Base-by-base conservation (phyloP, 371 early-diverging fungal genomes). In the Nosema granulosis region DNA sequence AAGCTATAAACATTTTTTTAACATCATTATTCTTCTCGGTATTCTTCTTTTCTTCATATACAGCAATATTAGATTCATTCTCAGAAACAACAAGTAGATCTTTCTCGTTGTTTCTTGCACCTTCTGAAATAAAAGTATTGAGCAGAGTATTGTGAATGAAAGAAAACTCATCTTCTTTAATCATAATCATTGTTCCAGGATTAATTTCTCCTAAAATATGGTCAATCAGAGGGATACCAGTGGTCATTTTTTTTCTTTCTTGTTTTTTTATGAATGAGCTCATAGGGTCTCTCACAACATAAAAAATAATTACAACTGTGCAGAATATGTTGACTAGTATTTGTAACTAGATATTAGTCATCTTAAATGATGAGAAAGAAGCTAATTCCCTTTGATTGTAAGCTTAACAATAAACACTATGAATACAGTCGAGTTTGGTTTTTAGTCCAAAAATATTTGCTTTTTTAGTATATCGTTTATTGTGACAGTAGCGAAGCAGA, bases 1-100 rank as follows among this genome's bases (percentile, higher is more conserved):
- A 73, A n/a, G 74, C 74, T 34, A 73, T 73, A 26, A 56, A 62
- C 74, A 73, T 73, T 37, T 63, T 73, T 52, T 43, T 65, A 2
- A 35, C 2, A 32, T 51, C 20, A 24, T 61, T 18, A 0, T 16
- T 52, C 13, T 52, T 22, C 16, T 51, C 38, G 4, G 11, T 52
- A n/a, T 22, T 20, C 9, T 20, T 54, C n/a, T 34, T 35, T 0
- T 31, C 24, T 22, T 26, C 54, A 20, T 69, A 69, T 31, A 69
- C 31, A 37, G 29, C 49, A 35, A 69, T n/a, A 13, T 69, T 29
- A 16, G n/a, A 51, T 12, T 43, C 34, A 16, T 73, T 43, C 56
- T 73, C 65, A 62, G 13, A 32, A 18, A 65, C 74, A 22, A 57
- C 56, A 24, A 65, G 0, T n/a, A 63, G 31, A 16, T 35, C 54